Percentiles rank a stretch among this genome's conserved stretches.
These are phyloP conservation scores for Teunomyces stri DNA, from an alignment of 805 yeast species.

Conservation along the genomic window DNA sequence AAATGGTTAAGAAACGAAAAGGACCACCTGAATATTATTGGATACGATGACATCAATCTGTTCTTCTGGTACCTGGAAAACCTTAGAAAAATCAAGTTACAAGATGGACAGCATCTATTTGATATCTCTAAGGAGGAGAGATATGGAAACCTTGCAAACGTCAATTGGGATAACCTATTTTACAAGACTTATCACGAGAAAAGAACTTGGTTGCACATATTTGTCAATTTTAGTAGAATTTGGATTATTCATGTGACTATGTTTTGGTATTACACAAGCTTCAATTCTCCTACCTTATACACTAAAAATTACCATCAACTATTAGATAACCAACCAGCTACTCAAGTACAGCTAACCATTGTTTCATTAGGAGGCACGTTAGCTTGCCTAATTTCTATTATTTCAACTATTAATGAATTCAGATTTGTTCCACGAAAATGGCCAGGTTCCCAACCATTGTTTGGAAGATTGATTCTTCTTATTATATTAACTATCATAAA, in stretches of 20 bases:
- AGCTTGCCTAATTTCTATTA: slow-evolving; percentile 30
- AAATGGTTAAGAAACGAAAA: slow-evolving; percentile 59
- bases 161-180: slow-evolving; percentile 43
- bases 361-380: slow-evolving; percentile 47
- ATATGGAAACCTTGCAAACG: slow-evolving; percentile 26
- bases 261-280: slow-evolving; percentile 53
- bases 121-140: slow-evolving; percentile 28
- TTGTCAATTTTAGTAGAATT: slow-evolving; percentile 49
- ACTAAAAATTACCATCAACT: slow-evolving; percentile 41
- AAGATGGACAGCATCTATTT: slow-evolving; percentile 30
- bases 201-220: slow-evolving; percentile 49
- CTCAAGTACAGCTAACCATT: slow-evolving; percentile 43
- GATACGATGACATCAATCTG: slow-evolving; percentile 57
- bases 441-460: slow-evolving; percentile 18
- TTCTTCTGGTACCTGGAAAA: slow-evolving; percentile 48
- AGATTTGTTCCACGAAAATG: slow-evolving; percentile 25
- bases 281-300: slow-evolving; percentile 50
- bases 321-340: slow-evolving; percentile 43
- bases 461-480: slow-evolving; percentile 14
- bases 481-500: slow-evolving; percentile 19
- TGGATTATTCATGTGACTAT: slow-evolving; percentile 52
- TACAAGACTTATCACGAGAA: slow-evolving; percentile 47
- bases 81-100: slow-evolving; percentile 28
- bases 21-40: slow-evolving; percentile 62
- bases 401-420: slow-evolving; percentile 24